Percentiles rank a stretch among this genome's conserved stretches.
Conservation (phyloP, 1,139 yeast species). For the Sugiyamaella xylanicola region DNA sequence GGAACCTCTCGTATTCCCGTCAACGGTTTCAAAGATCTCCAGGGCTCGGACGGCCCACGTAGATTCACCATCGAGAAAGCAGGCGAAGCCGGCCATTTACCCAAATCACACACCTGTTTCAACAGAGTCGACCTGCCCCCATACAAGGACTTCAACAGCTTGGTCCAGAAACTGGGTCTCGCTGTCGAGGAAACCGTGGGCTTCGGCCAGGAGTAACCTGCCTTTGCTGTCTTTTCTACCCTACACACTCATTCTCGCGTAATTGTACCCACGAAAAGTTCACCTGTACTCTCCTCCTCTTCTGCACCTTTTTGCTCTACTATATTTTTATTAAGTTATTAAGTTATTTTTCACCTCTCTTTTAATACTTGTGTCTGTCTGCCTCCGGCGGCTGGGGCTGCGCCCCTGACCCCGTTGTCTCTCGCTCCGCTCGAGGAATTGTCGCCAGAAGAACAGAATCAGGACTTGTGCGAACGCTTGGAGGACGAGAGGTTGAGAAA, state of each 20-base stretch:
- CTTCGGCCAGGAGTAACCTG: constrained; percentile 82
- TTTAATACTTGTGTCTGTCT: not conserved
- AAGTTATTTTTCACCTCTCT: not conserved
- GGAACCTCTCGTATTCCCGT: constrained; percentile 99
- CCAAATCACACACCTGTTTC: constrained; percentile 95
- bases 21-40: constrained; percentile 96
- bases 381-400: not conserved
- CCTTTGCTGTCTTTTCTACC: not conserved
- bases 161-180: constrained; percentile 77
- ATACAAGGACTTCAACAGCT: constrained; percentile 69
- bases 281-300: not conserved
- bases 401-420: not conserved
- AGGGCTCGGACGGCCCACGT: constrained; percentile 98
- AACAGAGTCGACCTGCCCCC: constrained; percentile 92
- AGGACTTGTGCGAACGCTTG: too few relatives aligned
- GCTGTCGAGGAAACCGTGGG: constrained; percentile 96
- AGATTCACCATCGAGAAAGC: constrained; percentile 97
- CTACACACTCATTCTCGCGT: not conserved
- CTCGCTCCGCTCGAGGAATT: too few relatives aligned
- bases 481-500: too few relatives aligned
- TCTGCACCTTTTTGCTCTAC: not conserved
- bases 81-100: constrained; percentile 89
- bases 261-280: not conserved
- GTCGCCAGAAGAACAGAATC: too few relatives aligned
- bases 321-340: not conserved